phyloP scores from a whole-genome alignment of 768 basidiomycete genomes.

The Suillus hirtellus region DNA sequence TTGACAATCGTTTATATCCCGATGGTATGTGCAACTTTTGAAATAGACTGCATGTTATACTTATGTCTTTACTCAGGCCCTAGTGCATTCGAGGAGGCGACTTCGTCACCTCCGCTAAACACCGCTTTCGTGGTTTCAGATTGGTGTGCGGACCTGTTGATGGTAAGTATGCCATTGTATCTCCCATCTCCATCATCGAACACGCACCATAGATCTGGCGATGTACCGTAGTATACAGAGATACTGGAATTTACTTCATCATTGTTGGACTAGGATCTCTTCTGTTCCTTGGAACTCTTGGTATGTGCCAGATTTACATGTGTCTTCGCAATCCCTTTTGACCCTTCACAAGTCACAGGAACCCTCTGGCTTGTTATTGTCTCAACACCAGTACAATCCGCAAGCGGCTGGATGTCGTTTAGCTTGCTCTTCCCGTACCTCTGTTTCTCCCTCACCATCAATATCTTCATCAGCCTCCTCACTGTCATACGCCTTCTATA shows the following conservation, averaged over 20 bases:
- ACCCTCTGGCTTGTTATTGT: conserved; percentile 31
- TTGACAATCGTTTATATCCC: conserved; percentile 33
- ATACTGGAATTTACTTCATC: conserved; percentile 22
- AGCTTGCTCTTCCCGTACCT: conserved; percentile 34
- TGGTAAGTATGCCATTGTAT: conserved; percentile 21
- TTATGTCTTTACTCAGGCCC: conserved; percentile 21
- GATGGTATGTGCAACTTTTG: conserved; percentile 23
- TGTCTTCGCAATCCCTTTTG: neutral
- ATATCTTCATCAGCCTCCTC: conserved; percentile 31
- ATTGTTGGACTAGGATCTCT: conserved; percentile 21
- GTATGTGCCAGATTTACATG: conserved; percentile 13
- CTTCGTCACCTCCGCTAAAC: conserved; percentile 27
- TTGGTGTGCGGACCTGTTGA: conserved; percentile 32
- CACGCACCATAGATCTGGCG: conserved; percentile 28
- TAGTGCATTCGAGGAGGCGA: conserved; percentile 24
- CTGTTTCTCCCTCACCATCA: conserved; percentile 34
- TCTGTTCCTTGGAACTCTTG: conserved; percentile 27
- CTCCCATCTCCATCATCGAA: conserved; percentile 1
- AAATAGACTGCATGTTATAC: too few species aligned
- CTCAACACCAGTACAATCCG: conserved; percentile 23
- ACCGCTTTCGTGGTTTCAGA: conserved; percentile 31
- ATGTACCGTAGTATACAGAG: conserved; percentile 33
- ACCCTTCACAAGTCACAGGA: conserved; percentile 26
- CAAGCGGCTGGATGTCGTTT: conserved; percentile 32
- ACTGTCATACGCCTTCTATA: conserved; percentile 34